Evolutionary conservation across 352 stramenopile genomes (phyloP).

Genomic region (Pythium periplocum): DNA sequence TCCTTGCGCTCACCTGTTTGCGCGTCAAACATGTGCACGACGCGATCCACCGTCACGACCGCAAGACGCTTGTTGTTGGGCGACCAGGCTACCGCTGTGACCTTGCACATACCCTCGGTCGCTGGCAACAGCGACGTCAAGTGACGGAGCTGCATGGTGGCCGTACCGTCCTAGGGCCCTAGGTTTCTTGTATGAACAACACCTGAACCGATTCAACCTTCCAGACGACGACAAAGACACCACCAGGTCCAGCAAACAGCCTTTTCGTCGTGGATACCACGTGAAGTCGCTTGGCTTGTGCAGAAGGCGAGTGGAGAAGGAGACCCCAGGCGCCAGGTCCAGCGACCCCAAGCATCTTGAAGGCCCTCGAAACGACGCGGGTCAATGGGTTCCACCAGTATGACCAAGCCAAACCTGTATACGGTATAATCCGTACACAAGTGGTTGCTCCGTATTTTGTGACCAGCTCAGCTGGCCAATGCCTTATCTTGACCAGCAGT

Average conservation of each 20-base stretch:
- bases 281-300: no score
- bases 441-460: no score
- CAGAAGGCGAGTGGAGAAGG: no score
- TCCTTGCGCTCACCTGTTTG: conserved; percentile 90
- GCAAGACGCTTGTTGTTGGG: conserved; percentile 91
- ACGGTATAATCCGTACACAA: no score
- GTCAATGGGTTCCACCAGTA: neutral
- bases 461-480: no score
- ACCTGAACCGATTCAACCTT: conserved; percentile 1
- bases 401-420: no score
- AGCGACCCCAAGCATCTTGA: neutral
- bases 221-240: no score
- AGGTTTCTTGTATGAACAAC: conserved; percentile 2
- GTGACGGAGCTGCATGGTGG: conserved; percentile 90
- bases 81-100: conserved; percentile 90
- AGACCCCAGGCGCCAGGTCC: neutral
- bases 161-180: neutral
- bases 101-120: conserved; percentile 88
- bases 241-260: no score
- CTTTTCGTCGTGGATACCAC: no score
- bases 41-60: conserved; percentile 89
- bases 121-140: conserved; percentile 89
- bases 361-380: conserved; percentile 38
- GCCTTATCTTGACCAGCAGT: no score
- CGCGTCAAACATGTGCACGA: conserved; percentile 93